phyloP scores from a whole-genome alignment of 2,329 filamentous ascomycete genomes.

The Hypomyces rosellus region DNA sequence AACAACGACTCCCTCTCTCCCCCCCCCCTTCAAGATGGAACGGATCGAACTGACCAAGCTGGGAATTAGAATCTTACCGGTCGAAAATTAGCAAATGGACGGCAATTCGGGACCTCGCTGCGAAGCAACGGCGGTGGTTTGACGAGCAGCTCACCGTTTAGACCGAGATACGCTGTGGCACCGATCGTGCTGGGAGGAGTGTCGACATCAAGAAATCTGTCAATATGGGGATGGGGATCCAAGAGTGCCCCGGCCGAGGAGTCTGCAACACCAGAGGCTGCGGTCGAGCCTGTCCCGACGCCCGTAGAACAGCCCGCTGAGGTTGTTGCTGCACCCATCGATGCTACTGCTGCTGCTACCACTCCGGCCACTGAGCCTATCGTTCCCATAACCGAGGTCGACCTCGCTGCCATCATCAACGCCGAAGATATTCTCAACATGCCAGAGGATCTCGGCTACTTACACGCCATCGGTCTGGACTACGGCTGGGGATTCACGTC shows the following conservation, averaged over 20 bases:
- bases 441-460: conserved; percentile 73
- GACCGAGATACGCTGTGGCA: conserved; percentile 16
- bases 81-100: conserved; percentile 27
- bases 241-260: conserved; percentile 18
- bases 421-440: conserved; percentile 48
- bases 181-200: conserved; percentile 26
- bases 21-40: no score
- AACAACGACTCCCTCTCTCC: no score
- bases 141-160: conserved; percentile 18
- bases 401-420: conserved; percentile 30
- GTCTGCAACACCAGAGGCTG: conserved; percentile 15
- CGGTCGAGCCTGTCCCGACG: conserved; percentile 10
- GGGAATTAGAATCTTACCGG: conserved; percentile 19
- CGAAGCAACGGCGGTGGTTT: conserved; percentile 18
- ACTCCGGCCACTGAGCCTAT: conserved; percentile 17
- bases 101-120: conserved; percentile 30
- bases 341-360: conserved; percentile 12
- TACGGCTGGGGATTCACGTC: conserved; percentile 78
- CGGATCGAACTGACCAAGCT: neutral
- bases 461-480: conserved; percentile 76
- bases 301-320: conserved; percentile 9
- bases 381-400: conserved; percentile 24
- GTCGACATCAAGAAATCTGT: conserved; percentile 25
- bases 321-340: conserved; percentile 9
- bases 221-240: conserved; percentile 32